Conservation (phyloP, 2,329 filamentous ascomycete species). For the Pestalotiopsis sp. region DNA sequence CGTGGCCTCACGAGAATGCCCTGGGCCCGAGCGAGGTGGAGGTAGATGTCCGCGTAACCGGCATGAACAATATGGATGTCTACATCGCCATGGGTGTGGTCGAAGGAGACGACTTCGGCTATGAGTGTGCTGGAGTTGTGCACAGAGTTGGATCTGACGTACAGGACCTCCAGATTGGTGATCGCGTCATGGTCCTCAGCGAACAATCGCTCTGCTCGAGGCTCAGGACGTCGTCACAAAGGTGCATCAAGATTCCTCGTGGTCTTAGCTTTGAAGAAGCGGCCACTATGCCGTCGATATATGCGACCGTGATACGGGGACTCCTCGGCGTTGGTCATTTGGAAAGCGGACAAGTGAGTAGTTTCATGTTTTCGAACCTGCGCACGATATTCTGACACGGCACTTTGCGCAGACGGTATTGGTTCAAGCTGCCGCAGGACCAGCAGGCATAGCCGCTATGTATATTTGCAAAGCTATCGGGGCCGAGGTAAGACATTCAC, state of each 20-base stretch:
- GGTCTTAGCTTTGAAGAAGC: slow-evolving; percentile 3
- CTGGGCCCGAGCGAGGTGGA: not conserved
- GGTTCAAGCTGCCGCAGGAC: not conserved
- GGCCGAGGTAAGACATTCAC: not conserved
- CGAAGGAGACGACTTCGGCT: not conserved
- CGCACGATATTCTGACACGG: not conserved
- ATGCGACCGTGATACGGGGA: slow-evolving; percentile 1
- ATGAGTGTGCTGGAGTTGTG: not conserved
- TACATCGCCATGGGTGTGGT: not conserved
- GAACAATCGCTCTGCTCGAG: not conserved
- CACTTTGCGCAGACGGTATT: slow-evolving; percentile 19
- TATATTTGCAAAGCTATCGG: not conserved
- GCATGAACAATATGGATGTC: slow-evolving; percentile 1
- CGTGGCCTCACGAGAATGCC: not conserved
- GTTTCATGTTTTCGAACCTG: not conserved
- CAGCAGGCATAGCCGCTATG: not conserved
- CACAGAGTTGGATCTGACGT: not conserved
- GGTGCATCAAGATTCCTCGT: not conserved
- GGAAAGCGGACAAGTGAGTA: not conserved
- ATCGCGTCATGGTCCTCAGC: slow-evolving; percentile 3
- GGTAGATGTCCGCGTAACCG: not conserved
- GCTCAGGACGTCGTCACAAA: not conserved
- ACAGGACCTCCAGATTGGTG: not conserved
- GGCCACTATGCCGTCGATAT: not conserved
- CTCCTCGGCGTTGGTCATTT: not conserved